Evolutionary conservation across 2,329 filamentous ascomycete genomes (phyloP), one percentile per base, ranked within the genome.

Genomic region (Curvularia sp.): DNA sequence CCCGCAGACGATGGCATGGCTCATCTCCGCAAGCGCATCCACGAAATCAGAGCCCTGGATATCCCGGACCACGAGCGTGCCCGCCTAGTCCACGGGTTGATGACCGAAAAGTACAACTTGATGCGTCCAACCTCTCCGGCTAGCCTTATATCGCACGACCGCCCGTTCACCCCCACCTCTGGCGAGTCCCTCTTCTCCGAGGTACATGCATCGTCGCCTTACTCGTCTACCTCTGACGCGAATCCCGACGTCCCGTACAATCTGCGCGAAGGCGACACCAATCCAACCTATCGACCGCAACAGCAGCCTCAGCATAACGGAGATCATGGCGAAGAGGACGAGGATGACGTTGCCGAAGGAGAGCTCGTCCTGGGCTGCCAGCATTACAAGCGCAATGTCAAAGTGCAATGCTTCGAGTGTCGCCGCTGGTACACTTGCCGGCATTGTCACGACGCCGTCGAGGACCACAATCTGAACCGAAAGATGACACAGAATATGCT

Each of bases 331-430:
- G 78, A 79, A 4, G 82, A 82, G 43, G 73, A 85, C 64, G 72
- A 83, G 51, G 75, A 83, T 39, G 82, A 85, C 31, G 75, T 78
- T 6, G 83, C 83, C 12, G 82, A 84, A 41, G 78, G 81, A 2
- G 69, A 73, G 15, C 63, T 73, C 1, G 63, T 70, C 22, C 81
- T 97, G 5, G 95, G 95, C 0, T 99, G 95, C 75, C 84, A 89
- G 69, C 95, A 99, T 78, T 99, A 99, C 77, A 92, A 91, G 72
- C 88, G 95, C 63, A 98, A 98, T 69, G 92, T 99, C 68, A 98
- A 98, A 77, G 81, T 98, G 33, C 93, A 99, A 79, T 99, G 95
- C 77, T 92, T 87, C 65, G 89, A 90, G 26, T 99, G 95, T 79
- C 86, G 89, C 68, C 89, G 86, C 70, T 99, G 95, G 95, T 96